phyloP scores from a whole-genome alignment of 768 basidiomycete genomes.

The Pleurotus tuber-regium region DNA sequence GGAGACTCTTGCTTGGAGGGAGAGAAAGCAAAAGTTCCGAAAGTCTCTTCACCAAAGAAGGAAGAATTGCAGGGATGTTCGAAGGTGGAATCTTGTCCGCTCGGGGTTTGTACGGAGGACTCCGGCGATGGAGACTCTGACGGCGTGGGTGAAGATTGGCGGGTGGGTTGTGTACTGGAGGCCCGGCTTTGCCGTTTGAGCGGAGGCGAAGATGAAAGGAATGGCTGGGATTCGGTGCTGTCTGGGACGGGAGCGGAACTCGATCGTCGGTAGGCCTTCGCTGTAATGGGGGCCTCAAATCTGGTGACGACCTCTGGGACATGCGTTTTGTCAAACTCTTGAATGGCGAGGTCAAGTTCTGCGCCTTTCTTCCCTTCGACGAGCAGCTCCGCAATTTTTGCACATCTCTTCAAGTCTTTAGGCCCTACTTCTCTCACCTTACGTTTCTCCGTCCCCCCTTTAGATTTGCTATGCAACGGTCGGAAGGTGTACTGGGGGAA shows the following conservation, averaged over 20 bases:
- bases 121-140: conserved; percentile 17
- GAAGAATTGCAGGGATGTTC: conserved; percentile 31
- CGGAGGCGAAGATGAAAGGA: conserved; percentile 28
- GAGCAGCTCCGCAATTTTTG: conserved; percentile 64
- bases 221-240: conserved; percentile 32
- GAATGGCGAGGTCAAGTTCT: conserved; percentile 52
- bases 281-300: conserved; percentile 73
- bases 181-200: conserved; percentile 26
- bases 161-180: conserved; percentile 36
- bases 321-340: conserved; percentile 52
- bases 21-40: conserved; percentile 22
- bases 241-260: conserved; percentile 58
- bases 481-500: conserved; percentile 77
- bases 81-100: conserved; percentile 17
- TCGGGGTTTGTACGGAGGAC: conserved; percentile 6
- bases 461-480: conserved; percentile 51
- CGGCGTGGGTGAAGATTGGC: conserved; percentile 19
- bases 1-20: conserved; percentile 40
- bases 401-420: conserved; percentile 62
- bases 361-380: conserved; percentile 54
- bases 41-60: conserved; percentile 5
- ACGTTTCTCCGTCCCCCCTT: conserved; percentile 43
- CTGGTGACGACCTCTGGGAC: conserved; percentile 64
- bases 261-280: conserved; percentile 65
- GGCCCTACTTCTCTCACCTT: conserved; percentile 62